phyloP scores from a whole-genome alignment of 495 filamentous ascomycete genomes.

The Lophiostoma macrostomum region DNA sequence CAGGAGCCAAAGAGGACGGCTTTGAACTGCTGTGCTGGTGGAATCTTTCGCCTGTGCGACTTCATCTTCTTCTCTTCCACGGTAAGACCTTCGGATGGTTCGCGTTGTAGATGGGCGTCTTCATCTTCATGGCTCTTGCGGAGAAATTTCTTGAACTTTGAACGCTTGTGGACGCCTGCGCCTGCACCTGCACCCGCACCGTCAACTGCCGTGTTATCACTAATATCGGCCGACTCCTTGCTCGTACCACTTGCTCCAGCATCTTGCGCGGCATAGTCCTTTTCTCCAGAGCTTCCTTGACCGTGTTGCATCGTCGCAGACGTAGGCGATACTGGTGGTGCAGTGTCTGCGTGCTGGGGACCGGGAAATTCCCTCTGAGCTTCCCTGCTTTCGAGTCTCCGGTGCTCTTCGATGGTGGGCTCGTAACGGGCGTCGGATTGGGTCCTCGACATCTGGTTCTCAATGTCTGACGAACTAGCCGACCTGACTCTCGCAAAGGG shows the following conservation, averaged over 20 bases:
- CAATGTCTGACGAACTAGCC: conserved; percentile 8
- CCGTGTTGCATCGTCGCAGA: not conserved
- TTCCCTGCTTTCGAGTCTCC: conserved; percentile 12
- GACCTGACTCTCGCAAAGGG: conserved; percentile 27
- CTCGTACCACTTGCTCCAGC: not conserved
- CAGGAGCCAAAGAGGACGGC: conserved; percentile 65
- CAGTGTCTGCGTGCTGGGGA: conserved; percentile 24
- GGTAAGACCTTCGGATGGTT: conserved; percentile 10
- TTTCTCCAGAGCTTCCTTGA: not conserved
- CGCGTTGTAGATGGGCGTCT: conserved; percentile 5
- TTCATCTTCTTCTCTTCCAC: conserved; percentile 15
- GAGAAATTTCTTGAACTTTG: conserved; percentile 25
- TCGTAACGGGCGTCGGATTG: conserved; percentile 10
- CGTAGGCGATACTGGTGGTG: conserved; percentile 4
- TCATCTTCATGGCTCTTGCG: conserved; percentile 12
- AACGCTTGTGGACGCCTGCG: conserved; percentile 5
- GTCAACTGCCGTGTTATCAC: conserved; percentile 11
- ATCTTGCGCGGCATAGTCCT: not conserved
- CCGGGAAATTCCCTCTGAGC: conserved; percentile 20
- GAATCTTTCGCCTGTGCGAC: conserved; percentile 24
- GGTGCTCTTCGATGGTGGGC: conserved; percentile 14
- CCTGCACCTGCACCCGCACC: no score
- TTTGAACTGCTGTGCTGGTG: conserved; percentile 17
- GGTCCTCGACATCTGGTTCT: conserved; percentile 1
- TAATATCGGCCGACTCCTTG: conserved; percentile 21